Evolutionary conservation across 305 asterid species (phyloP).

Genomic region (Plantago rigida): DNA sequence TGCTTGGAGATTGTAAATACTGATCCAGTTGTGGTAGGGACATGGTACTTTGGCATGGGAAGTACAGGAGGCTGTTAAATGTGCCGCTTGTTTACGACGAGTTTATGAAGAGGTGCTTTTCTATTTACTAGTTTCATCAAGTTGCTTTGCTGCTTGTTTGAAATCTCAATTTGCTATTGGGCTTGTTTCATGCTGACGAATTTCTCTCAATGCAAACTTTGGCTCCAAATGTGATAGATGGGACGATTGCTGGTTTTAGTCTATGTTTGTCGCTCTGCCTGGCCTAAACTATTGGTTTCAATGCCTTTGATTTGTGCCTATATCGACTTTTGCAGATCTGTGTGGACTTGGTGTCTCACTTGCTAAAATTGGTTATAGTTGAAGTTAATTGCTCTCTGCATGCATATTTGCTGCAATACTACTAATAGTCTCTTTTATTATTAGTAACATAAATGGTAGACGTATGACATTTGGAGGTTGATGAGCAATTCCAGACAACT

Average conservation of each 20-base stretch:
- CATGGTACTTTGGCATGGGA: conserved; percentile 43
- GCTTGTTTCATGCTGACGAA: background rate
- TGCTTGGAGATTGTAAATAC: conserved; percentile 59
- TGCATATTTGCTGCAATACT: too few species aligned
- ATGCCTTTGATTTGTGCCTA: too few species aligned
- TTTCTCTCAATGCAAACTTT: conserved; percentile 12
- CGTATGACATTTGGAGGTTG: too few species aligned
- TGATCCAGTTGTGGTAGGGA: conserved; percentile 28
- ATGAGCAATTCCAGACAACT: too few species aligned
- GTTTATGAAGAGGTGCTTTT: conserved; percentile 81
- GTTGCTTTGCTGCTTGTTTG: conserved; percentile 6
- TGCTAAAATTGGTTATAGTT: too few species aligned
- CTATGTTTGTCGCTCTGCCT: background rate
- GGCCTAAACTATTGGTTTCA: background rate
- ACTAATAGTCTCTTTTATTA: too few species aligned
- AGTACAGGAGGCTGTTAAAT: conserved; percentile 61
- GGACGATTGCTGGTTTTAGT: background rate
- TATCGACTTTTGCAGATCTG: too few species aligned
- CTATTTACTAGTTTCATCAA: background rate
- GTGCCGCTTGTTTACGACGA: conserved; percentile 73
- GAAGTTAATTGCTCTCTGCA: too few species aligned
- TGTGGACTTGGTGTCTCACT: too few species aligned
- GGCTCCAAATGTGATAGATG: background rate
- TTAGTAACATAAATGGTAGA: too few species aligned
- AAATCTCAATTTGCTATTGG: background rate